phyloP scores from a whole-genome alignment of 495 filamentous ascomycete genomes.

The Penicillium dipodomyicola region DNA sequence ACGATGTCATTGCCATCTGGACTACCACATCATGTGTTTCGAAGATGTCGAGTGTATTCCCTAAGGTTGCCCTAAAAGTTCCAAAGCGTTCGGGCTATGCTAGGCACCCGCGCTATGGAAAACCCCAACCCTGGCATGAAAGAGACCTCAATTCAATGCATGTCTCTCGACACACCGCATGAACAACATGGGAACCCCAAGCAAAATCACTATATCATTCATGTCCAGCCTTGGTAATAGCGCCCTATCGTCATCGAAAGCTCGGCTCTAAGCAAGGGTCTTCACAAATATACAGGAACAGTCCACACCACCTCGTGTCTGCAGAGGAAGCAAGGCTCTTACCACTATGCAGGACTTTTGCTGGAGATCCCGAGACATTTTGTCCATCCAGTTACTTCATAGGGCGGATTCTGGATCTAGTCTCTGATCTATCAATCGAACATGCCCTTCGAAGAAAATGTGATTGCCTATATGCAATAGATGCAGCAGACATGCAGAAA shows the following conservation, averaged over 20 bases:
- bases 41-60: not conserved
- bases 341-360: conserved; percentile 10
- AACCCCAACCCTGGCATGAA: not conserved
- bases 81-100: not conserved
- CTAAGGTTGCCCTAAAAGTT: not conserved
- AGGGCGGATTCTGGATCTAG: not conserved
- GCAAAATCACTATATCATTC: not conserved
- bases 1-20: conserved; percentile 8
- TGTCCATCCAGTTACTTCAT: not conserved
- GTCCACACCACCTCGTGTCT: conserved; percentile 15
- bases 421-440: conserved; percentile 6
- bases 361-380: not conserved
- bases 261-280: conserved; percentile 7
- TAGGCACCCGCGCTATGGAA: not conserved
- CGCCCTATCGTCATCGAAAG: not conserved
- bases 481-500: conserved; percentile 14
- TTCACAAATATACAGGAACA: not conserved
- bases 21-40: conserved; percentile 5
- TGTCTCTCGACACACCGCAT: not conserved
- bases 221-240: not conserved
- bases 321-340: conserved; percentile 13
- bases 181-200: not conserved
- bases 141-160: not conserved
- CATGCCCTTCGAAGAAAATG: conserved; percentile 6
- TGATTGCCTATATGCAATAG: conserved; percentile 28